phyloP scores from a whole-genome alignment of 2,329 filamentous ascomycete genomes.

The Tolypocladium tropicale region DNA sequence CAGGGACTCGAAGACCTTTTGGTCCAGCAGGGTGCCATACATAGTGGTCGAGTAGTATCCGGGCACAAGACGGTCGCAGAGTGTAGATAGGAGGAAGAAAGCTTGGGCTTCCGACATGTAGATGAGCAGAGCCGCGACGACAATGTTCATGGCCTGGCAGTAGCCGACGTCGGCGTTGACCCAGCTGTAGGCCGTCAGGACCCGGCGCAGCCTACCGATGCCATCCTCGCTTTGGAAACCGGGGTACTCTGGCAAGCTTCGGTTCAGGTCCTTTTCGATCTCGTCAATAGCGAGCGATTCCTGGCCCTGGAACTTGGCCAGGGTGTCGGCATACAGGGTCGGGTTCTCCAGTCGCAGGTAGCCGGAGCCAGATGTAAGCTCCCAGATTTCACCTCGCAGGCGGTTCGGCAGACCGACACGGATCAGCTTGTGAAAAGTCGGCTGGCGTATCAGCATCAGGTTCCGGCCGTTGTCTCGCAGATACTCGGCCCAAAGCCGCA shows the following conservation, averaged over 20 bases:
- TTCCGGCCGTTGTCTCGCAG: constrained; percentile 91
- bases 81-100: constrained; percentile 82
- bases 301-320: constrained; percentile 71
- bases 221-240: constrained; percentile 96
- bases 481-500: constrained; percentile 96
- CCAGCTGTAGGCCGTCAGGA: constrained; percentile 97
- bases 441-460: constrained; percentile 82
- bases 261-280: constrained; percentile 96
- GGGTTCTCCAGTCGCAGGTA: constrained; percentile 83
- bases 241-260: constrained; percentile 92
- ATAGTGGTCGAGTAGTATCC: constrained; percentile 98
- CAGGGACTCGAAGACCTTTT: constrained; percentile 92
- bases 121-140: constrained; percentile 93
- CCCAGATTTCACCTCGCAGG: constrained; percentile 90
- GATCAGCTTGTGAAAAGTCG: constrained; percentile 96
- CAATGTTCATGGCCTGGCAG: constrained; percentile 99
- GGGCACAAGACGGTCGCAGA: constrained; percentile 87
- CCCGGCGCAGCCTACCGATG: constrained; percentile 77
- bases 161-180: constrained; percentile 92
- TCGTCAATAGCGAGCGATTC: constrained; percentile 95
- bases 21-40: constrained; percentile 95
- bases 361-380: constrained; percentile 83
- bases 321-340: constrained; percentile 70
- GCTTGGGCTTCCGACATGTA: constrained; percentile 96
- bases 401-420: constrained; percentile 90